Conservation (phyloP, 768 basidiomycete genomes). For the Scleroderma bovista region DNA sequence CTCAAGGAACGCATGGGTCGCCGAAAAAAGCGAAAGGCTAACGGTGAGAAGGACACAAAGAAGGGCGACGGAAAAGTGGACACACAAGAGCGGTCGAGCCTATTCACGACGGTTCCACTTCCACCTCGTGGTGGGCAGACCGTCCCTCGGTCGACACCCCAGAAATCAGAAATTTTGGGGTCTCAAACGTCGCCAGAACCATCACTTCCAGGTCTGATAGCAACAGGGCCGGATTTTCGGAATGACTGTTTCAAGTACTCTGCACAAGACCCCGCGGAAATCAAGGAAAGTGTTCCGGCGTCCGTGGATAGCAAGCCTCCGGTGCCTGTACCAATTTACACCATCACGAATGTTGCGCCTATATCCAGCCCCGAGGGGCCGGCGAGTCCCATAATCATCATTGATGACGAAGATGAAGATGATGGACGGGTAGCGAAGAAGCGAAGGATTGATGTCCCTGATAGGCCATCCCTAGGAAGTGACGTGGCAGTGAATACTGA, state of each 20-base stretch:
- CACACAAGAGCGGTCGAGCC: slow-evolving; percentile 22
- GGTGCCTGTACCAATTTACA: slow-evolving; percentile 29
- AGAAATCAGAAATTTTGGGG: background rate
- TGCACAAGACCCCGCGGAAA: background rate
- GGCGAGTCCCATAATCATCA: slow-evolving; percentile 51
- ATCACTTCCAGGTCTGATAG: too few species aligned
- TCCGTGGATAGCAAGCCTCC: slow-evolving; percentile 19
- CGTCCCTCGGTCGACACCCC: background rate
- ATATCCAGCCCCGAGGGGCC: slow-evolving; percentile 16
- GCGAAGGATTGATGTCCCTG: slow-evolving; percentile 31
- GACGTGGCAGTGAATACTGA: background rate
- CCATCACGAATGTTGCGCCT: slow-evolving; percentile 3
- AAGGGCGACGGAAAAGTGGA: slow-evolving; percentile 36
- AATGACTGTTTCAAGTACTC: background rate
- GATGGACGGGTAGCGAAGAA: slow-evolving; percentile 53
- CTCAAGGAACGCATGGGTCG: slow-evolving; percentile 64
- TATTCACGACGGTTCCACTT: slow-evolving; percentile 45
- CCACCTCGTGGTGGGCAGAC: slow-evolving; percentile 19
- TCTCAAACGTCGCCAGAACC: background rate
- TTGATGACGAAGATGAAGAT: slow-evolving; percentile 52
- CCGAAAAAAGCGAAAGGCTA: slow-evolving; percentile 36
- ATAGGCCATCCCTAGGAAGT: background rate
- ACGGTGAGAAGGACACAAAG: slow-evolving; percentile 34
- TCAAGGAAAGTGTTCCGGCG: slow-evolving; percentile 15
- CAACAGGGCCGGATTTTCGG: slow-evolving; percentile 12